Percentiles rank a stretch among this genome's conserved stretches.
These are phyloP conservation scores for Ophiostoma quercus DNA, from an alignment of 2,329 filamentous ascomycete genomes.

Conservation along the genomic window DNA sequence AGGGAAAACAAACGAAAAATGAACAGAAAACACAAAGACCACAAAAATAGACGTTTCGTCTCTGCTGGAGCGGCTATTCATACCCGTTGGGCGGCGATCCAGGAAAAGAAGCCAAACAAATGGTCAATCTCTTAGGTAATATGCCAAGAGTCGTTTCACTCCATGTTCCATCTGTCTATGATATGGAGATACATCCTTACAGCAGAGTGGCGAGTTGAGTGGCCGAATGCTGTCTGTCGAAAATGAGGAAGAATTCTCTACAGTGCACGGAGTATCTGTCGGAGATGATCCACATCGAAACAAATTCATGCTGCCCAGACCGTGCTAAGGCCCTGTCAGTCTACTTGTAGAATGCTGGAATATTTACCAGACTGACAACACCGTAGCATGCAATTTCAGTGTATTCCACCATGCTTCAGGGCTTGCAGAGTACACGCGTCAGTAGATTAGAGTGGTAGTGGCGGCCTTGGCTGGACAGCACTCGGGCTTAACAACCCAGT, in stretches of 20 bases:
- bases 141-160: slow-evolving; percentile 8
- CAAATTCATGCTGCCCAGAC: background rate
- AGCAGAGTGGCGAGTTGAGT: too few species aligned
- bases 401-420: background rate
- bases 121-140: slow-evolving; percentile 5
- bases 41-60: slow-evolving; percentile 9
- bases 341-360: too few species aligned
- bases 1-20: background rate
- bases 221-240: too few species aligned
- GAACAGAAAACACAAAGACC: background rate
- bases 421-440: background rate
- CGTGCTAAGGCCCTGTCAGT: background rate
- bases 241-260: too few species aligned
- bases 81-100: background rate
- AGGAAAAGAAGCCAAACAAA: background rate
- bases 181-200: background rate
- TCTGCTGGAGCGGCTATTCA: background rate
- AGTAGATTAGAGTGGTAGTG: background rate
- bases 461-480: slow-evolving; percentile 7
- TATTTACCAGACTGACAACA: background rate
- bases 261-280: background rate
- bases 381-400: background rate
- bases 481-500: slow-evolving; percentile 11
- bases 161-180: background rate
- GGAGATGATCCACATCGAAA: slow-evolving; percentile 3